Conservation (phyloP, 768 basidiomycete species). For the Pleurotus cornucopiae region DNA sequence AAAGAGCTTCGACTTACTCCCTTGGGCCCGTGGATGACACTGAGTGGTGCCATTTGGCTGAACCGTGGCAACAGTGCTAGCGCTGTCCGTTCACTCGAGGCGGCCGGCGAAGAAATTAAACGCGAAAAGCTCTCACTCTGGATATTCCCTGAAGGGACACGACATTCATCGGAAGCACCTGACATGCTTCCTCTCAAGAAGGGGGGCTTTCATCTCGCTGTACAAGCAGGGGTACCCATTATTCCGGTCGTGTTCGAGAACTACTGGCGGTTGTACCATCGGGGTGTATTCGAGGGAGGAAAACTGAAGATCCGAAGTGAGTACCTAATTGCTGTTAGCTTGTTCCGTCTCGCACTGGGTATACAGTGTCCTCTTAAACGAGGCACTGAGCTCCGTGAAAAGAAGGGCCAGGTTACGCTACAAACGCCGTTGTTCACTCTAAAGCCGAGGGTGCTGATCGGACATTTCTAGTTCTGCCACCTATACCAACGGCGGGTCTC, state of each 20-base stretch:
- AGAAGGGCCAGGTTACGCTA: too few relatives aligned
- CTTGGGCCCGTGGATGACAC: constrained; percentile 86
- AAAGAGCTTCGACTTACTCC: constrained; percentile 83
- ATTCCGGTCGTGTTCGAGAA: constrained; percentile 92
- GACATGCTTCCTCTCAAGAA: constrained; percentile 91
- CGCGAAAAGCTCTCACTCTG: constrained; percentile 67
- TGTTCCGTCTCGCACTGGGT: neutral
- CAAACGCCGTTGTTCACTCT: neutral
- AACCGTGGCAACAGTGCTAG: constrained; percentile 76
- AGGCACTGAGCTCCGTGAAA: neutral
- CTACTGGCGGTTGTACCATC: constrained; percentile 83
- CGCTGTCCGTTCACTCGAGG: constrained; percentile 72
- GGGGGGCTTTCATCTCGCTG: constrained; percentile 94
- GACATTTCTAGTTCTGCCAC: constrained; percentile 77
- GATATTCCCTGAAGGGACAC: constrained; percentile 97
- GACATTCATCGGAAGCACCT: constrained; percentile 61
- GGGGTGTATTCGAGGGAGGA: constrained; percentile 72
- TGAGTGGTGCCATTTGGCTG: constrained; percentile 89
- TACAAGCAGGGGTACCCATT: constrained; percentile 87
- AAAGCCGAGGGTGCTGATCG: neutral
- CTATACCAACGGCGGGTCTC: constrained; percentile 72
- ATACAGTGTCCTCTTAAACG: constrained; percentile 7
- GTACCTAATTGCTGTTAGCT: constrained; percentile 15
- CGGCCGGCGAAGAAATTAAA: constrained; percentile 80
- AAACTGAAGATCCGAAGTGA: constrained; percentile 78